A percentile compares a stretch with the other conserved stretches of the same genome.
These are phyloP conservation scores for Blastomyces emzantsi DNA, from an alignment of 2,329 filamentous ascomycete species.

Conservation along the genomic window DNA sequence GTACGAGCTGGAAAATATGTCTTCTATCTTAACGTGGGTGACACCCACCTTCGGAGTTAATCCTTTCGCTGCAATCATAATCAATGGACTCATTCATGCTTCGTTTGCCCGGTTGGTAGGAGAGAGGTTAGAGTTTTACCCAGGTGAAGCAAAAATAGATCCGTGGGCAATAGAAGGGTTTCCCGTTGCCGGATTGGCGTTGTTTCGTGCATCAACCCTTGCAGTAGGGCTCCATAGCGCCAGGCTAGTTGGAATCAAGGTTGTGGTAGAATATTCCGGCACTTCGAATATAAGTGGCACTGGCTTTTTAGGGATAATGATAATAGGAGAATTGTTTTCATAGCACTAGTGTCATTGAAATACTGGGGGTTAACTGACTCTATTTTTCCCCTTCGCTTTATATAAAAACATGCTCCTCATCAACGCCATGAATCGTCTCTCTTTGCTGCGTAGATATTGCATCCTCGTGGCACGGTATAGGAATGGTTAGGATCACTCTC, in stretches of 20 bases:
- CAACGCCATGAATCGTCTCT: slow-evolving; percentile 34
- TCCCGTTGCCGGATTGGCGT: neutral
- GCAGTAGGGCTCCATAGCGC: neutral
- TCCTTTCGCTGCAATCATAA: too few relatives aligned
- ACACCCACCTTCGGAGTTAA: too few relatives aligned
- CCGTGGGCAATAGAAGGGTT: neutral
- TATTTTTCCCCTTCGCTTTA: neutral
- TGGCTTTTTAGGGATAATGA: too few relatives aligned
- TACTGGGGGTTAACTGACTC: too few relatives aligned
- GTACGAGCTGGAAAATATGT: too few relatives aligned
- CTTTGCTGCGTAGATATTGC: slow-evolving; percentile 26
- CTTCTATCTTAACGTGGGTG: too few relatives aligned
- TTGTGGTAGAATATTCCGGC: neutral
- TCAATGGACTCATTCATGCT: too few relatives aligned
- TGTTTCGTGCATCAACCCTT: neutral
- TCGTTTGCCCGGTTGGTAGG: too few relatives aligned
- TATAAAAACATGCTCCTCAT: neutral
- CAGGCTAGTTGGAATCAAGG: neutral
- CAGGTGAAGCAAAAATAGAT: neutral
- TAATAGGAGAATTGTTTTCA: too few relatives aligned
- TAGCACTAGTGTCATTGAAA: too few relatives aligned
- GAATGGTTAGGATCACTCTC: slow-evolving; percentile 48
- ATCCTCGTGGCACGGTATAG: slow-evolving; percentile 34
- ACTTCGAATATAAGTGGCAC: neutral
- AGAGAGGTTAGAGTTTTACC: neutral